These are phyloP conservation scores for Xylariaceae sp. DNA, from an alignment of 2,329 filamentous ascomycete genomes.

Conservation along the genomic window DNA sequence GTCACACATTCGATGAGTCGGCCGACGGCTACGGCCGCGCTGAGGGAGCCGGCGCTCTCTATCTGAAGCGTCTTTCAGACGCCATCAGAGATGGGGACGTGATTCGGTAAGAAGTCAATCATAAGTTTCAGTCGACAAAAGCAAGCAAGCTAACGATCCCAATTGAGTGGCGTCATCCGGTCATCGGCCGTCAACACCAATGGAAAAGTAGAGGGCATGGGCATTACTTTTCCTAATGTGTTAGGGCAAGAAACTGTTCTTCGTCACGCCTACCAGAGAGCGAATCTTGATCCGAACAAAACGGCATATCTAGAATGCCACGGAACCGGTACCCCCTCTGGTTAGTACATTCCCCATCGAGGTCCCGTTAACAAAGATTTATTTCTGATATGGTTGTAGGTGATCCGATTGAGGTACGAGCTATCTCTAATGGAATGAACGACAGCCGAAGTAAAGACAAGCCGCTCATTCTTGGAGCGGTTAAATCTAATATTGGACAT, in stretches of 20 bases:
- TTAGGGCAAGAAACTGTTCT: conserved; percentile 22
- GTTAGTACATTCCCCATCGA: too few relatives aligned
- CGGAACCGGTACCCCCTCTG: conserved; percentile 22
- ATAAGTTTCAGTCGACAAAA: too few relatives aligned
- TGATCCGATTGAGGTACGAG: conserved; percentile 19
- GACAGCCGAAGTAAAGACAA: conserved; percentile 2
- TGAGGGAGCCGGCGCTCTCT: conserved; percentile 9
- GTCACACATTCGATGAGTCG: conserved; percentile 19
- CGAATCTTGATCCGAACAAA: conserved; percentile 18
- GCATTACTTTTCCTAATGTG: conserved; percentile 29
- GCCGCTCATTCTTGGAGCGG: conserved; percentile 14
- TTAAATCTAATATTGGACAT: conserved; percentile 2
- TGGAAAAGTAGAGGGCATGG: conserved; percentile 25
- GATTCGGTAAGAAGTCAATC: too few relatives aligned
- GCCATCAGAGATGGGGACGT: conserved; percentile 12
- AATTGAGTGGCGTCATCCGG: conserved; percentile 28
- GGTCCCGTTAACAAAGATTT: too few relatives aligned
- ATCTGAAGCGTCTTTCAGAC: conserved; percentile 11
- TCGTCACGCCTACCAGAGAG: conserved; percentile 19
- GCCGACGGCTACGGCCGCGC: conserved; percentile 14
- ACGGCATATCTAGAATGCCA: conserved; percentile 26
- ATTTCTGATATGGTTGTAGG: too few relatives aligned
- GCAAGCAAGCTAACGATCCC: too few relatives aligned
- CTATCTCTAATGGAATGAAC: conserved; percentile 12
- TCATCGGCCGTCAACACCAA: conserved; percentile 27